Evolutionary conservation across 2,329 filamentous ascomycete genomes (phyloP).

Genomic region (Ilyonectria sp.): DNA sequence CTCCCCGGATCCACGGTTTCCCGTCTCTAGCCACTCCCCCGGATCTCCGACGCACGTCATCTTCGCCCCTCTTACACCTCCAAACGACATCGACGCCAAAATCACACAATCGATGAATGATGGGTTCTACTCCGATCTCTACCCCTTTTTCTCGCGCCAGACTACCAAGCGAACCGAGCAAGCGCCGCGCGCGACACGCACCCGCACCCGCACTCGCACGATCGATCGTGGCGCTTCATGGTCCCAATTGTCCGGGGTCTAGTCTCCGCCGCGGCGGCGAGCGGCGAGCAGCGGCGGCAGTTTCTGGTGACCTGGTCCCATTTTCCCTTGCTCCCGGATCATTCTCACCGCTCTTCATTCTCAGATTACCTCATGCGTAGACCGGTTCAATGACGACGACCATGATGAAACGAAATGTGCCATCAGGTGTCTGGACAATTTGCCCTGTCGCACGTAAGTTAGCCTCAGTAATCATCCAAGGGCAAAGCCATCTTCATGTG

Average conservation of each 20-base stretch:
- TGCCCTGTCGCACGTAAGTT: not conserved
- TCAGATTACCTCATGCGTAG: not conserved
- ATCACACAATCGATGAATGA: slow-evolving; percentile 44
- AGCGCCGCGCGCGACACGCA: slow-evolving; percentile 16
- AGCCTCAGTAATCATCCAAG: not conserved
- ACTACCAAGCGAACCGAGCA: slow-evolving; percentile 21
- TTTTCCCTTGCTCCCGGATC: slow-evolving; percentile 2
- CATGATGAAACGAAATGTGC: not conserved
- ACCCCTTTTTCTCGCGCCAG: not conserved
- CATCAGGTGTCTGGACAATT: not conserved
- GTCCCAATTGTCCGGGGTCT: slow-evolving; percentile 6
- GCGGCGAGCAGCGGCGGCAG: slow-evolving; percentile 1
- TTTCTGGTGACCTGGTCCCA: slow-evolving; percentile 4
- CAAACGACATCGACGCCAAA: slow-evolving; percentile 46
- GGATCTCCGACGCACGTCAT: slow-evolving; percentile 39
- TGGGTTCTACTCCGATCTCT: not conserved
- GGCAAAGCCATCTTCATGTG: not conserved
- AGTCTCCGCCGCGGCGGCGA: not conserved
- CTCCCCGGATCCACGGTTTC: not conserved
- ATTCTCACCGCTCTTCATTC: slow-evolving; percentile 8
- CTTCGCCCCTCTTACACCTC: not conserved
- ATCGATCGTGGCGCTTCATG: slow-evolving; percentile 35
- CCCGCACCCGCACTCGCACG: slow-evolving; percentile 24
- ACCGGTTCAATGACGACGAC: slow-evolving; percentile 14
- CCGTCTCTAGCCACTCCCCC: slow-evolving; percentile 41